Base-by-base conservation (phyloP, 2,329 filamentous ascomycete genomes). In the Orbilia quercus region DNA sequence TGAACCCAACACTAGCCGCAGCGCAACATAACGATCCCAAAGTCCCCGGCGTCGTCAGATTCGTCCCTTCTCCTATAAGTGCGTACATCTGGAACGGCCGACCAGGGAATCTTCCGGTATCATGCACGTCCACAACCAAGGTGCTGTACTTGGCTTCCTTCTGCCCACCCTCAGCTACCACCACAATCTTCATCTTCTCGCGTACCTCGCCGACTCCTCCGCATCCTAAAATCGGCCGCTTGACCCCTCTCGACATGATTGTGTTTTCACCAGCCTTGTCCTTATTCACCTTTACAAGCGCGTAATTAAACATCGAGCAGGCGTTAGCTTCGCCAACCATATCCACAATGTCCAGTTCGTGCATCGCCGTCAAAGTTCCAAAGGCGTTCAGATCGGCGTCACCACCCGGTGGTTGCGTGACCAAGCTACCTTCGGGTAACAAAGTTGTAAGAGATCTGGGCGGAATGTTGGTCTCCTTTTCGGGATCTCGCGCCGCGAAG, bases 1-100 rank as follows among this genome's bases (percentile, higher is more conserved):
- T 34, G 18, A 47, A 65, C 16, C 36, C 59, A 34, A 31, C 44
- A 16, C 2, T 48, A 20, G 57, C 42, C n/a, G 67, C 42, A 1
- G 67, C 38, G 31, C 67, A 65, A 38, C 67, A 72, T 16, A 72
- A 7, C 14, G 59, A 51, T 7, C 67, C 67, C 16, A 65, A 40
- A 1, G 57, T 60, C n/a, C 67, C 67, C 6, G 67, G 38, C 7
- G 67, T 72, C n/a, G 28, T 57, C 59, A 72, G 25, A 22, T 20
- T 57, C 14, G 40, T 14, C 31, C 58, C 58, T 20, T 72, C 67
- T 9, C 53, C 58, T 18, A 72, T 65, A 22, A 72, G 38, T 18
- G 53, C 59, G 9, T 65, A 65, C 67, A 65, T 72, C 38, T 65
- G 58, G 47, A 72, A 72, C n/a, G 60, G 59, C 12, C 47, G 34